Evolutionary conservation across 1,284 basidiomycete species (phyloP), one percentile per base, ranked within the genome.

Genomic region (Sporisorium iseilematis-ciliati): DNA sequence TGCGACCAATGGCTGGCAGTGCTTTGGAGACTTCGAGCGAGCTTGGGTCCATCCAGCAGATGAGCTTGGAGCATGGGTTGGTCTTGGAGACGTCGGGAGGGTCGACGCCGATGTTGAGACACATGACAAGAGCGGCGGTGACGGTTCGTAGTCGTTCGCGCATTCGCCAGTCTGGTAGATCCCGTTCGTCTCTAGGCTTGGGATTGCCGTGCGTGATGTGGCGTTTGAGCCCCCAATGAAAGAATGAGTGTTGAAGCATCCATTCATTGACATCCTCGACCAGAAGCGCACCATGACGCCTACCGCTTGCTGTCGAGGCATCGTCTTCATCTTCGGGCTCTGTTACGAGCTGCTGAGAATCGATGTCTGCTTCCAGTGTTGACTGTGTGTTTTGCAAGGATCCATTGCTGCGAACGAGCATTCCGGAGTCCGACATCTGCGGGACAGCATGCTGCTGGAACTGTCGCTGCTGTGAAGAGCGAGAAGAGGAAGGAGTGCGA

Each of bases 11-110:
- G 46, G 92, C 91, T 12, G 78, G 75, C 7, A 84, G 75, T 18
- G 77, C 70, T 51, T 73, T 77, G 41, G 73, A 83, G n/a, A 79
- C 75, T 82, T 95, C 87, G 93, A 95, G 66, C 93, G 90, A 72
- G 73, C 92, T 92, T 2, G 96, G 96, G 86, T 99, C 96, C 46
- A 98, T 93, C 96, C 96, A 99, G 79, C 94, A 95, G 86, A 99
- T 96, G 56, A 97, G 88, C 56, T 93, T 92, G 0, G 96, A 95
- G 82, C 94, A 97, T 1, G 96, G 97, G 76, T 92, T 93, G 10
- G 97, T 98, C 88, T 98, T 99, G 87, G 97, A 92, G 53, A 97
- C 89, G 83, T 99, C 96, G 64, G 96, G 96, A 18, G 96, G 96
- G 83, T 99, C 96, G 45, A 97, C 94, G 61, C 97, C 95, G 82